phyloP scores from a whole-genome alignment of 2,329 filamentous ascomycete species.

The Neurospora sp. region DNA sequence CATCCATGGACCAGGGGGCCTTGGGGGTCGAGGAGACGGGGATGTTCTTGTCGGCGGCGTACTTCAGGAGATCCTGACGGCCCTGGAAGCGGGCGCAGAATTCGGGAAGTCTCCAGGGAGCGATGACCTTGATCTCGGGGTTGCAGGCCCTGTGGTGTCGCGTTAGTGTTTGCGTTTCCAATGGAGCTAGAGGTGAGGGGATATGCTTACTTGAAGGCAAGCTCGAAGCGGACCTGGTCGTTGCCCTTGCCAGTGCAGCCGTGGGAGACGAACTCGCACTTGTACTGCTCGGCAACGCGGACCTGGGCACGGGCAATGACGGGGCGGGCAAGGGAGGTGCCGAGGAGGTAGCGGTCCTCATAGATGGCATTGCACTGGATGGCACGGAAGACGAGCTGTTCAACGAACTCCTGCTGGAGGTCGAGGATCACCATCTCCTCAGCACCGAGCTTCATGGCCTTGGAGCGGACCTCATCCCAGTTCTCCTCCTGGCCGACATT shows the following conservation, averaged over 20 bases:
- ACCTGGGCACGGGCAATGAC: conserved; percentile 62
- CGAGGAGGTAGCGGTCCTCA: conserved; percentile 45
- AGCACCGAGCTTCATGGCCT: conserved; percentile 51
- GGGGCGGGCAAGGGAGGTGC: conserved; percentile 56
- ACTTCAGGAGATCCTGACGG: conserved; percentile 63
- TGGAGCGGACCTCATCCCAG: conserved; percentile 61
- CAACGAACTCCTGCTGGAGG: conserved; percentile 66
- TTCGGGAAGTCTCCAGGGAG: conserved; percentile 62
- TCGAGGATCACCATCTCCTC: conserved; percentile 54
- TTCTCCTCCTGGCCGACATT: conserved; percentile 71
- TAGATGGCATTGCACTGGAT: conserved; percentile 66
- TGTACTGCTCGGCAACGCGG: conserved; percentile 51
- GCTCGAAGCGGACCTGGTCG: conserved; percentile 57
- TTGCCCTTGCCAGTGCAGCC: conserved; percentile 57
- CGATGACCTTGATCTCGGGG: conserved; percentile 60
- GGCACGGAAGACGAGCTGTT: conserved; percentile 71
- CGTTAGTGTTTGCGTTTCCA: background rate
- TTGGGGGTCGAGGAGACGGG: conserved; percentile 61
- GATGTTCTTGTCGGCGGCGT: conserved; percentile 56
- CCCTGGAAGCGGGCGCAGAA: conserved; percentile 65
- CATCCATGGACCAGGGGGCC: conserved; percentile 54
- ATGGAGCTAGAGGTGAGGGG: conserved; percentile 12
- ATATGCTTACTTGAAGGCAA: conserved; percentile 22
- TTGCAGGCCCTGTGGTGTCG: conserved; percentile 23
- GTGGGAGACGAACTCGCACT: conserved; percentile 41